phyloP scores from a whole-genome alignment of 2,329 filamentous ascomycete species.

The Epichloe coenophiala region DNA sequence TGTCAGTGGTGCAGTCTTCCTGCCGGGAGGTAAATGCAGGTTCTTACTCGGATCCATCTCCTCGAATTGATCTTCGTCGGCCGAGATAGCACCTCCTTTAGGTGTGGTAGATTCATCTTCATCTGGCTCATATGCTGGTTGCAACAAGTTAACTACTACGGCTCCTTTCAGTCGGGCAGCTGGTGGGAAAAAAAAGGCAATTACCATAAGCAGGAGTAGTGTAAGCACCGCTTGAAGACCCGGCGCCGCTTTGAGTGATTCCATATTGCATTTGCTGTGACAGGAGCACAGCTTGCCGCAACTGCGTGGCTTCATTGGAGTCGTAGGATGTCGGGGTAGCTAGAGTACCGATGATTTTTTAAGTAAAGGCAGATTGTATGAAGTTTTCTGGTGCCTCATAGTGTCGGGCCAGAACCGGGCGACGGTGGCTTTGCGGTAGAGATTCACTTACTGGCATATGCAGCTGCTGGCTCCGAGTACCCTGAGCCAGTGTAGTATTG shows the following conservation, averaged over 20 bases:
- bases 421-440: background rate
- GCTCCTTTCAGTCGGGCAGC: background rate
- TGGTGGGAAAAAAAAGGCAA: background rate
- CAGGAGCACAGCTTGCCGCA: background rate
- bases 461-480: background rate
- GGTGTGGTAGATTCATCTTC: conserved; percentile 1
- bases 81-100: background rate
- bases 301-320: background rate
- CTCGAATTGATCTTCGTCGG: conserved; percentile 7
- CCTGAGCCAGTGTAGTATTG: background rate
- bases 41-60: conserved; percentile 25
- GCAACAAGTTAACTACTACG: background rate
- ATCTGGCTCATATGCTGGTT: conserved; percentile 3
- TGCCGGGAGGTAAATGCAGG: no score
- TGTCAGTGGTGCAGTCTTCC: background rate
- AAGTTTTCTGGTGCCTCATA: background rate
- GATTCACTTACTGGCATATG: background rate
- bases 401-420: background rate
- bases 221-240: background rate
- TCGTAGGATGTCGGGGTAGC: background rate
- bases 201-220: background rate
- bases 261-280: conserved; percentile 1
- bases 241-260: background rate
- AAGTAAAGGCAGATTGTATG: background rate
- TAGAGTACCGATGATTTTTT: background rate